phyloP scores from a whole-genome alignment of 331 rosid species.

The Arachis monticola region DNA sequence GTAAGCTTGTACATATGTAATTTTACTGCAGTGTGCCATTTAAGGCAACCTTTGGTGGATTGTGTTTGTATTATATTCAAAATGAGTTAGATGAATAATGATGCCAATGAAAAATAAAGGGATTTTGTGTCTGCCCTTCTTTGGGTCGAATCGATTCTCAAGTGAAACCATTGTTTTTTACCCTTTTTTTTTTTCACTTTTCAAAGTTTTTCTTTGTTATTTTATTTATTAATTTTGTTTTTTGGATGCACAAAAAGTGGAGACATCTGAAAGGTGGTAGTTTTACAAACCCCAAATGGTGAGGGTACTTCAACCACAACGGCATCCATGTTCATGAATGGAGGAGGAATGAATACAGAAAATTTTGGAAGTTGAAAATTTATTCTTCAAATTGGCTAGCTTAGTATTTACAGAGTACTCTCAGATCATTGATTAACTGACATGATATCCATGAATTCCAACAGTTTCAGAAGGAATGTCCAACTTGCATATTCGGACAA shows the following conservation, averaged over 20 bases:
- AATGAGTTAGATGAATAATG: conserved; percentile 2
- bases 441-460: not conserved
- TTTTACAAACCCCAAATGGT: not conserved
- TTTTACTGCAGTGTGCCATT: conserved; percentile 17
- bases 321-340: not conserved
- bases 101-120: not conserved
- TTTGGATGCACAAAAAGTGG: not conserved
- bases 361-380: conserved; percentile 1
- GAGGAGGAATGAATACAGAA: conserved; percentile 1
- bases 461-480: conserved; percentile 16
- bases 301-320: not conserved
- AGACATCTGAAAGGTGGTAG: not conserved
- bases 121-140: not conserved
- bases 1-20: conserved; percentile 32
- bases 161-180: not conserved
- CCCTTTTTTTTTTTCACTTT: not conserved
- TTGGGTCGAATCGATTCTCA: not conserved
- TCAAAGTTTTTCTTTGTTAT: not conserved
- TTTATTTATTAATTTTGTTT: not conserved
- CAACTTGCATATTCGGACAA: conserved; percentile 34
- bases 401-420: too few relatives aligned
- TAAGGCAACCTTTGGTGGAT: conserved; percentile 16
- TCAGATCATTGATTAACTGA: not conserved
- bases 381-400: too few relatives aligned
- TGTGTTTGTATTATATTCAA: not conserved